These are phyloP conservation scores for Lepidium didymum DNA, from an alignment of 345 rosid genomes.

Conservation along the genomic window DNA sequence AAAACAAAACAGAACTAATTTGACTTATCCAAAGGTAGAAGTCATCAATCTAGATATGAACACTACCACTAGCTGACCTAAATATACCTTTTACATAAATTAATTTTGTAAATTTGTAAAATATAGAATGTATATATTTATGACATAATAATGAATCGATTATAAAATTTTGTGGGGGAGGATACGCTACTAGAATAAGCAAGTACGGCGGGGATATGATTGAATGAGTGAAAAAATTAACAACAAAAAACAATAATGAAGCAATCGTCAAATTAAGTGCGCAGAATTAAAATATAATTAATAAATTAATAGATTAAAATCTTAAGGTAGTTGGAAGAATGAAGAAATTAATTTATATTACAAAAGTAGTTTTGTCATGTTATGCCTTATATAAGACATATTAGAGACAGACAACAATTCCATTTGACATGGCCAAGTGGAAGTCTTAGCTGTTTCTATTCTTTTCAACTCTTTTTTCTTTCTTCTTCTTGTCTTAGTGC, in stretches of 20 bases:
- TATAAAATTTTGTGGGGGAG: constrained; percentile 10
- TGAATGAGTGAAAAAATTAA: background rate
- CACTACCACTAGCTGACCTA: constrained; percentile 26
- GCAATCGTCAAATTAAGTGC: constrained; percentile 31
- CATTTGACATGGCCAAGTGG: constrained; percentile 26
- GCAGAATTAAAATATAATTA: background rate
- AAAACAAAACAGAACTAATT: background rate
- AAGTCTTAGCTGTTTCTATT: constrained; percentile 31
- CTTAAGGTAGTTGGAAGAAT: constrained; percentile 16
- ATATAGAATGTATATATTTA: background rate
- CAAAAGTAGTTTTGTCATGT: constrained; percentile 24
- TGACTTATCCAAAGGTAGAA: constrained; percentile 10
- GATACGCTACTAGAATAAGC: constrained; percentile 24
- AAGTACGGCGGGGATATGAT: constrained; percentile 31
- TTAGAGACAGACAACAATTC: constrained; percentile 27
- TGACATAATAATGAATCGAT: constrained; percentile 10
- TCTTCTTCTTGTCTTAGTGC: constrained; percentile 5
- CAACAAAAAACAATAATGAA: constrained; percentile 16
- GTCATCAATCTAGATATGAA: constrained; percentile 22
- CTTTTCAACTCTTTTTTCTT: background rate
- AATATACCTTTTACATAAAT: constrained; percentile 3
- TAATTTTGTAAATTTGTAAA: background rate
- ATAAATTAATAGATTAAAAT: background rate
- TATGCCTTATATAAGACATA: constrained; percentile 22
- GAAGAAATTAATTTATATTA: background rate